Base-by-base conservation (phyloP, 2,329 filamentous ascomycete species). In the Aspergillus aculeatus region DNA sequence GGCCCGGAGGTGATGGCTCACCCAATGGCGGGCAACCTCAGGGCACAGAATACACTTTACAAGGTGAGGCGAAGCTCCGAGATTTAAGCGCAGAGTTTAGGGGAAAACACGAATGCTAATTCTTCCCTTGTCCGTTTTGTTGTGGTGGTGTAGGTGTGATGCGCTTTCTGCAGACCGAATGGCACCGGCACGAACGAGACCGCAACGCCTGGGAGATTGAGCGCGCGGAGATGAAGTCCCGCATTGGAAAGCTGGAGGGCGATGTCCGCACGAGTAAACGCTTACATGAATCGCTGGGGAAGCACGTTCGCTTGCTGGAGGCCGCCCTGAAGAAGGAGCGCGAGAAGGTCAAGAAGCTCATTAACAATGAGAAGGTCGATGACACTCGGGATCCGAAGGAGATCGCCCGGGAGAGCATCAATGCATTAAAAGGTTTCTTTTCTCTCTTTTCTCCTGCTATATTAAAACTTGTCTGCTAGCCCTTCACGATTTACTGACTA, bases 161-260 rank as follows among this genome's bases (percentile, higher is more conserved):
- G 95, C 93, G 95, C 77, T 99, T 99, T 76, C 86, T 99, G 44
- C 95, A 99, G 80, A 95, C 95, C 51, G 94, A 99, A 85, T 99
- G 95, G 95, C 95, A 99, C 78, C 89, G 92, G 68, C 94, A 99
- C 77, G 95, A 99, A 79, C 90, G 95, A 78, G 95, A 97, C 74
- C 88, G 95, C 70, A 99, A 99, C 79, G 89, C 92, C 41, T 99
- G 95, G 95, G 95, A 99, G 78, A 99, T 99, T 74, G 95, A 99
- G 78, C 89, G 92, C 73, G 95, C 96, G 70, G 95, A 99, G 80
- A 98, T 99, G 95, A 96, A 96, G 81, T 92, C 91, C 67, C 89
- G 96, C 72, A 97, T 99, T 79, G 94, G 94, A 54, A 90, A 91
- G 71, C 86, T 98, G 65, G 95, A 99, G 78, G 95, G 95, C 57